A percentile compares a stretch with the other conserved stretches of the same genome.
phyloP scores from a whole-genome alignment of 495 filamentous ascomycete species.

The Aspergillus baeticus region DNA sequence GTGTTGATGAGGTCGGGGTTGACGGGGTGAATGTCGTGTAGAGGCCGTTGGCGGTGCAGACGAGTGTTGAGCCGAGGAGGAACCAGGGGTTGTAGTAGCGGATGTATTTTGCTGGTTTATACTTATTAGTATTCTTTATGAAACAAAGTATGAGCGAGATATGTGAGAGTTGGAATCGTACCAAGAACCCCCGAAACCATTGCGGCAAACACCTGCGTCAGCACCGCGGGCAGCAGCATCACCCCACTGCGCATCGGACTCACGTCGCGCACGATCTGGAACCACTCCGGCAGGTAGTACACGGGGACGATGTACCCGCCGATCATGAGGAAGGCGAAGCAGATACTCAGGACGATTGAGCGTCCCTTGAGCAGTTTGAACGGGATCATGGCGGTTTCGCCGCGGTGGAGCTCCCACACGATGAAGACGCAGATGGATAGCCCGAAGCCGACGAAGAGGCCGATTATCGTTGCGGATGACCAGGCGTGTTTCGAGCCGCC shows the following conservation, averaged over 20 bases:
- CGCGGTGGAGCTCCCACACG: constrained; percentile 45
- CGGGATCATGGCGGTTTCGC: constrained; percentile 51
- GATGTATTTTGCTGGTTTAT: too few relatives aligned
- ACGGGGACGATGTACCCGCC: constrained; percentile 25
- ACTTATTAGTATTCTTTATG: too few relatives aligned
- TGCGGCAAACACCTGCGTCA: constrained; percentile 4
- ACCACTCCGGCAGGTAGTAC: constrained; percentile 37
- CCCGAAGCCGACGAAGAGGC: constrained; percentile 47
- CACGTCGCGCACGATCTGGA: constrained; percentile 33
- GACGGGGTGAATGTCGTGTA: constrained; percentile 30
- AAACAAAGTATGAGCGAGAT: too few relatives aligned
- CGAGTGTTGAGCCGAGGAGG: constrained; percentile 24
- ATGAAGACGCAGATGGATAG: constrained; percentile 45
- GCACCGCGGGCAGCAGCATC: constrained; percentile 18
- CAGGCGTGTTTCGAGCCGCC: constrained; percentile 46
- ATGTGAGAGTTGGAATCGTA: too few relatives aligned
- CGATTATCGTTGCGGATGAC: constrained; percentile 51
- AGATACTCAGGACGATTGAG: constrained; percentile 9
- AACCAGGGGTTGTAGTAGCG: constrained; percentile 35
- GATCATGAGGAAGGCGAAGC: constrained; percentile 21
- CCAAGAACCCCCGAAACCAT: constrained; percentile 11
- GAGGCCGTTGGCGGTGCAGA: constrained; percentile 28
- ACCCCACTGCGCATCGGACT: constrained; percentile 27
- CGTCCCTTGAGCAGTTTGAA: not conserved
- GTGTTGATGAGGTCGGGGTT: constrained; percentile 29